These are phyloP conservation scores for Eucommia ulmoides DNA, from an alignment of 257 asterid species.

Conservation along the genomic window DNA sequence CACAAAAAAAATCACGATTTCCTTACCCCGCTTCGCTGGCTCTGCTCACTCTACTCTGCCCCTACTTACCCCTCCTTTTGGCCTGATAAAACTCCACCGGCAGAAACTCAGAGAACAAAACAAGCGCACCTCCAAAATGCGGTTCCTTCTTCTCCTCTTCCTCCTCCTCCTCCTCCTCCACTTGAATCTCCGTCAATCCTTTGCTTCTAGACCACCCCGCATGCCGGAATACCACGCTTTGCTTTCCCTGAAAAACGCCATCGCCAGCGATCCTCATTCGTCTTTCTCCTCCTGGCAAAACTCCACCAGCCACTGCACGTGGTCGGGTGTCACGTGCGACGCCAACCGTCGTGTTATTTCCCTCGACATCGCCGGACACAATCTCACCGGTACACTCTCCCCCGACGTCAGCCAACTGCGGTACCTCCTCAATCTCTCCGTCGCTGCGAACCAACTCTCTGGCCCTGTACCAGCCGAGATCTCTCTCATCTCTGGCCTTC, in stretches of 20 bases:
- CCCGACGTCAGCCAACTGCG: slow-evolving; percentile 52
- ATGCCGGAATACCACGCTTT: slow-evolving; percentile 44
- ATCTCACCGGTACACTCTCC: slow-evolving; percentile 52
- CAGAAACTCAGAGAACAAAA: too few species aligned
- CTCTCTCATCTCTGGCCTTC: slow-evolving; percentile 38
- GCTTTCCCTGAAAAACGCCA: slow-evolving; percentile 53
- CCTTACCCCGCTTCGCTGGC: too few species aligned
- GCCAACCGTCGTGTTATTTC: slow-evolving; percentile 50
- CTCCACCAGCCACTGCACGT: slow-evolving; percentile 48
- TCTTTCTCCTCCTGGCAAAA: slow-evolving; percentile 50
- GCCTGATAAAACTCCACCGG: too few species aligned
- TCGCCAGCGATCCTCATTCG: slow-evolving; percentile 56
- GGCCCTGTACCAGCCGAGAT: slow-evolving; percentile 61
- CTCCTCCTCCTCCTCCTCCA: too few species aligned
- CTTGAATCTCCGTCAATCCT: slow-evolving; percentile 22
- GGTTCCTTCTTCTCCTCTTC: slow-evolving; percentile 31
- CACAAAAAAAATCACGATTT: too few species aligned
- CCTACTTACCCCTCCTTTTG: too few species aligned
- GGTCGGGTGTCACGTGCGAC: slow-evolving; percentile 81
- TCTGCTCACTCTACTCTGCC: too few species aligned
- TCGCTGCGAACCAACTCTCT: slow-evolving; percentile 41
- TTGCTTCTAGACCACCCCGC: slow-evolving; percentile 18
- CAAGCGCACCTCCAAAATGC: too few species aligned
- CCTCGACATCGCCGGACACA: slow-evolving; percentile 49
- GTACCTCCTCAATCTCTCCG: slow-evolving; percentile 40